Percentiles rank a stretch among this genome's conserved stretches.
These are phyloP conservation scores for Sarocladium brachiariae DNA, from an alignment of 2,329 filamentous ascomycete genomes.

Conservation along the genomic window DNA sequence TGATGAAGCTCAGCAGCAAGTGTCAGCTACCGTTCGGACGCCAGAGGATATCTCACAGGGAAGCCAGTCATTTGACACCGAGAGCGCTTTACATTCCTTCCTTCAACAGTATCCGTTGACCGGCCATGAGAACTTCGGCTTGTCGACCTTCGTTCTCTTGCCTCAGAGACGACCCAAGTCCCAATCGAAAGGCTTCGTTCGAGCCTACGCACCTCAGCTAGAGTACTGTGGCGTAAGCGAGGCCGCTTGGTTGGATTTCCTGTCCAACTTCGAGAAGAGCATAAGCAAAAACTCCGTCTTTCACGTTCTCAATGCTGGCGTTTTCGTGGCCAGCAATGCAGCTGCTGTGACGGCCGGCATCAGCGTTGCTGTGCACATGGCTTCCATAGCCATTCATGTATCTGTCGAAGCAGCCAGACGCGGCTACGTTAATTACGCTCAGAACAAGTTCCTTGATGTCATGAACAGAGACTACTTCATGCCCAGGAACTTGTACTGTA, in stretches of 20 bases:
- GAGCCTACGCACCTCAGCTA: constrained; percentile 2
- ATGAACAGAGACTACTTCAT: constrained; percentile 7
- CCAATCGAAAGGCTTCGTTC: constrained; percentile 3
- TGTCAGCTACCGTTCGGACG: neutral
- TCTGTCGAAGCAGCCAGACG: neutral
- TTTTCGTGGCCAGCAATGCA: constrained; percentile 4
- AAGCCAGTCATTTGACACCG: neutral
- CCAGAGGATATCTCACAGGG: neutral
- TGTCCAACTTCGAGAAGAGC: neutral
- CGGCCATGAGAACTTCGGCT: neutral
- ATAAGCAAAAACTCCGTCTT: neutral
- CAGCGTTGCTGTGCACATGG: neutral
- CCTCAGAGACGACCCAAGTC: constrained; percentile 4
- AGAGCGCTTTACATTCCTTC: neutral
- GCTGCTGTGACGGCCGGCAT: constrained; percentile 1
- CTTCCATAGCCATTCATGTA: neutral
- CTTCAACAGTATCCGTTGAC: neutral
- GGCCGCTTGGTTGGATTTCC: neutral
- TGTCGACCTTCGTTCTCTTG: neutral
- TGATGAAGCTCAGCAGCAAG: constrained; percentile 8
- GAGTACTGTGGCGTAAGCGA: neutral
- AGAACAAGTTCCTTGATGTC: neutral
- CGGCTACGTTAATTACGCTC: neutral
- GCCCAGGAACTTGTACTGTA: neutral
- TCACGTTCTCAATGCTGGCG: constrained; percentile 2